Percentiles rank a stretch among this genome's conserved stretches.
These are phyloP conservation scores for Telopea speciosissima DNA, from an alignment of 177 flowering plant genomes.

Conservation along the genomic window DNA sequence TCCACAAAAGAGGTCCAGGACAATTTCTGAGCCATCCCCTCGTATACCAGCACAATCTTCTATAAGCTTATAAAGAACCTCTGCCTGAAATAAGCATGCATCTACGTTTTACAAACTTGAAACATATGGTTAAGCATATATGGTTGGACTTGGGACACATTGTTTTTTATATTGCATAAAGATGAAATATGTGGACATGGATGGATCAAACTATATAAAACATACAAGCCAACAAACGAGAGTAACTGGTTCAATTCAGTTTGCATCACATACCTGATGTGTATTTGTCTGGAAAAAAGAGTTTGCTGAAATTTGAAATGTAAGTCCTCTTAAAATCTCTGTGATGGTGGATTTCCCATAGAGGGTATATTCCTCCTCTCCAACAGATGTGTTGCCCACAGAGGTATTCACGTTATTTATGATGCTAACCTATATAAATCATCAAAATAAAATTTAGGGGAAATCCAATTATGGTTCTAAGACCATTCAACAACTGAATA, in stretches of 20 bases:
- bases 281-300: constrained; percentile 99
- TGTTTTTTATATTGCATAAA: no score
- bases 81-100: constrained; percentile 56
- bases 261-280: constrained; percentile 54
- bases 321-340: constrained; percentile 75
- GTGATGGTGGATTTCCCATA: constrained; percentile 78
- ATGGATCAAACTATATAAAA: background rate
- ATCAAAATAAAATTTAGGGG: constrained; percentile 2
- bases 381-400: constrained; percentile 86
- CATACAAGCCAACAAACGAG: background rate
- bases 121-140: background rate
- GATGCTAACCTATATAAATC: constrained; percentile 59
- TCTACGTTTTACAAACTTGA: background rate
- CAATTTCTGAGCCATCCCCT: constrained; percentile 94
- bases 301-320: constrained; percentile 93
- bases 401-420: constrained; percentile 90
- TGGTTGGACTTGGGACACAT: no score
- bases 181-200: background rate
- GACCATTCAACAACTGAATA: constrained; percentile 1
- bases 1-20: constrained; percentile 96
- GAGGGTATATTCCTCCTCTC: constrained; percentile 75
- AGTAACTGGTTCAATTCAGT: background rate
- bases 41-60: constrained; percentile 81
- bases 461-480: background rate
- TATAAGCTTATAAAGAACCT: constrained; percentile 77